These are phyloP conservation scores for Lasiosphaeria ovina DNA, from an alignment of 495 filamentous ascomycete genomes.

Conservation along the genomic window DNA sequence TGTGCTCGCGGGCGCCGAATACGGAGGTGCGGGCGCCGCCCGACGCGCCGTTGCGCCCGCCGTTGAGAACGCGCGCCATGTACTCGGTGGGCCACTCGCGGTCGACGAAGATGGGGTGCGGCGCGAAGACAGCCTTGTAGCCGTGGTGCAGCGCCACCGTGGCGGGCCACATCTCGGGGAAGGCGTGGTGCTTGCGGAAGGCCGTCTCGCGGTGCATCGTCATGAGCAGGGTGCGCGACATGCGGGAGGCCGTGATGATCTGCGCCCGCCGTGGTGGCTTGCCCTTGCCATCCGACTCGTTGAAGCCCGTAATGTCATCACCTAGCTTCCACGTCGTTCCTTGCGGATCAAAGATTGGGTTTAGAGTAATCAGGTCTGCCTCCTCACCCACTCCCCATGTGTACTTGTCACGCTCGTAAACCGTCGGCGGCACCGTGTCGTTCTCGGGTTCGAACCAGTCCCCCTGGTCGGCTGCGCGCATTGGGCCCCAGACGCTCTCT, in stretches of 20 bases:
- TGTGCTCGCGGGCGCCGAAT: conserved; percentile 86
- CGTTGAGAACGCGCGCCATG: conserved; percentile 80
- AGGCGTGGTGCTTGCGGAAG: conserved; percentile 79
- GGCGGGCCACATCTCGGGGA: conserved; percentile 94
- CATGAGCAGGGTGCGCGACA: conserved; percentile 75
- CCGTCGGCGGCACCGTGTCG: conserved; percentile 67
- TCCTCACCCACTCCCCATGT: conserved; percentile 89
- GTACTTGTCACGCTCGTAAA: conserved; percentile 76
- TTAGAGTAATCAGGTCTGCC: conserved; percentile 90
- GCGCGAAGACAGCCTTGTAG: conserved; percentile 90
- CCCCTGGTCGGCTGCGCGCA: conserved; percentile 58
- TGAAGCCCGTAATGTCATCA: conserved; percentile 89
- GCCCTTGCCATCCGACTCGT: conserved; percentile 51
- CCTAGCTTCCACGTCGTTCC: conserved; percentile 84
- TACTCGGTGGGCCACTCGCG: conserved; percentile 81
- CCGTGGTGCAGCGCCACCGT: conserved; percentile 87
- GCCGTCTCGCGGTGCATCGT: conserved; percentile 90
- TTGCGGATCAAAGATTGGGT: conserved; percentile 88
- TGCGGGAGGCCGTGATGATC: conserved; percentile 81
- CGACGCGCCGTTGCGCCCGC: conserved; percentile 74
- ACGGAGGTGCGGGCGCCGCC: conserved; percentile 69
- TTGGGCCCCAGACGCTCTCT: conserved; percentile 82
- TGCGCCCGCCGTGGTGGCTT: conserved; percentile 79
- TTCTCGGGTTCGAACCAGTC: conserved; percentile 68
- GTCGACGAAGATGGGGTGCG: conserved; percentile 89